phyloP scores from a whole-genome alignment of 1,284 basidiomycete genomes.

The Malassezia slooffiae region DNA sequence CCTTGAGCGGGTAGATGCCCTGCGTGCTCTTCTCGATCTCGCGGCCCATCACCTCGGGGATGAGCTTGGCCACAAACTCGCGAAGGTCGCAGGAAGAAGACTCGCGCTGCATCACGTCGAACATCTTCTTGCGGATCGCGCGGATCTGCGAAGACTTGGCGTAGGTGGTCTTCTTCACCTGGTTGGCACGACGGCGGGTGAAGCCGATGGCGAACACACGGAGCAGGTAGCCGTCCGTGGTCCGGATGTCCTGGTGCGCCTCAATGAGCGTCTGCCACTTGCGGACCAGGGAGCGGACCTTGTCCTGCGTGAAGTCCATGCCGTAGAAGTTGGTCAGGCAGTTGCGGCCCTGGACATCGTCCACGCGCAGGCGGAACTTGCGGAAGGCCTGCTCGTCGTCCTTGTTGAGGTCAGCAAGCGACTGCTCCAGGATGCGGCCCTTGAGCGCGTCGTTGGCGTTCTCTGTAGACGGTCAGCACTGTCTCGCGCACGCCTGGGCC shows the following conservation, averaged over 20 bases:
- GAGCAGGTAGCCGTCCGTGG: constrained; percentile 97
- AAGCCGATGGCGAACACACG: constrained; percentile 98
- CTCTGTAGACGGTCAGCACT: constrained; percentile 53
- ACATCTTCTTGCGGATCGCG: constrained; percentile 99
- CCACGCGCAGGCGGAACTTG: constrained; percentile 96
- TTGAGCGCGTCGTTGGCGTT: constrained; percentile 98
- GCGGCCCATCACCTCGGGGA: constrained; percentile 95
- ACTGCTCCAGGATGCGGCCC: constrained; percentile 92
- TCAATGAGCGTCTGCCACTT: constrained; percentile 99
- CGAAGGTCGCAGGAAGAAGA: constrained; percentile 91
- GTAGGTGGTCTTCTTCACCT: constrained; percentile 99
- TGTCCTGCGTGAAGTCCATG: constrained; percentile 99
- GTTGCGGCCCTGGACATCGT: constrained; percentile 97
- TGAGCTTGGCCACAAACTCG: constrained; percentile 88
- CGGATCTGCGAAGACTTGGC: constrained; percentile 89
- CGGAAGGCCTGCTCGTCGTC: constrained; percentile 99
- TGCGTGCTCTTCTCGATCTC: constrained; percentile 98
- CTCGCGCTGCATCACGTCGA: constrained; percentile 98
- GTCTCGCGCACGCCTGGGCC: not conserved
- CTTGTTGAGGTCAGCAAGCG: constrained; percentile 96
- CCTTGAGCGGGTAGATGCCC: constrained; percentile 79
- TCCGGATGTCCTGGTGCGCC: constrained; percentile 97
- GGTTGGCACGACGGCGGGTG: constrained; percentile 90
- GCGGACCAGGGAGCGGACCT: constrained; percentile 96
- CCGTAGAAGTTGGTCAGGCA: constrained; percentile 99